Conservation (phyloP, 2,329 filamentous ascomycete genomes). For the Seiridium cupressi region DNA sequence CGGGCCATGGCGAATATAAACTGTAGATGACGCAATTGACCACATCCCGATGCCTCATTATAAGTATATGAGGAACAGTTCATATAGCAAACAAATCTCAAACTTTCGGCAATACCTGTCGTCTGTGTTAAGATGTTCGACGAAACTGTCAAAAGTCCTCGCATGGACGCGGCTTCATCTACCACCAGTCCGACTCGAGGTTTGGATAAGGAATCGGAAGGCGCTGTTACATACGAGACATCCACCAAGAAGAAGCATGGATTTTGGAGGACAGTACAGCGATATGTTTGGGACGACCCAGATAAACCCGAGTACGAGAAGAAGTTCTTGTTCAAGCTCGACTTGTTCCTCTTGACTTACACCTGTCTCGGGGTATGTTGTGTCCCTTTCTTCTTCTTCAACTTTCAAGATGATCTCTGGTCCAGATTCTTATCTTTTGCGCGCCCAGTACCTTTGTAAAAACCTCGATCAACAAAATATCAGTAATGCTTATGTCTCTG, state of each 20-base stretch:
- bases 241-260: not conserved
- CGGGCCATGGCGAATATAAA: not conserved
- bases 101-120: no score
- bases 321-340: constrained; percentile 11
- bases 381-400: not conserved
- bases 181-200: no score
- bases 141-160: not conserved
- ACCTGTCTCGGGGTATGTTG: not conserved
- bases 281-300: constrained; percentile 28
- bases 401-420: no score
- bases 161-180: not conserved
- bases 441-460: not conserved
- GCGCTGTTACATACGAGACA: not conserved
- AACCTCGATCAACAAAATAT: constrained; percentile 22
- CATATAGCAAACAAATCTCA: not conserved
- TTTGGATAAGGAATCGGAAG: no score
- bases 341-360: constrained; percentile 1
- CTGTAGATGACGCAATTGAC: not conserved
- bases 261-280: constrained; percentile 14
- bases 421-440: no score
- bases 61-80: not conserved
- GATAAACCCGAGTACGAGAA: constrained; percentile 19
- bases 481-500: constrained; percentile 25
- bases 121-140: not conserved
- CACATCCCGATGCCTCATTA: not conserved